Conservation (phyloP, 2,329 filamentous ascomycete genomes). For the Trichoderma atroviride region DNA sequence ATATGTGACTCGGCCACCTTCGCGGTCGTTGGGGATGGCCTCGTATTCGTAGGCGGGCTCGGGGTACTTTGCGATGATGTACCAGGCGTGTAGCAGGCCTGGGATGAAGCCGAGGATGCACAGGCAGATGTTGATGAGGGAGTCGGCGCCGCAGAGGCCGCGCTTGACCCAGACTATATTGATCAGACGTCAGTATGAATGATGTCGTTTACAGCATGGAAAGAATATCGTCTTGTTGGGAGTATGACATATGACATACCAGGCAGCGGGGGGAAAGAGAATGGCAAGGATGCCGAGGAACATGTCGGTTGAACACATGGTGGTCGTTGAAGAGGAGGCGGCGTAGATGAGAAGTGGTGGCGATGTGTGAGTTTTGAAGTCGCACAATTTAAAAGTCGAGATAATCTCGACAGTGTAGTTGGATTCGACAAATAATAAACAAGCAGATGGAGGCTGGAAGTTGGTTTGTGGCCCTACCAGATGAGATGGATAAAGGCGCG, state of each 20-base stretch:
- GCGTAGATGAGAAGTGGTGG: not conserved
- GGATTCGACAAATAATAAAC: not conserved
- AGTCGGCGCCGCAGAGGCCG: conserved; percentile 90
- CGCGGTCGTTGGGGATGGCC: conserved; percentile 49
- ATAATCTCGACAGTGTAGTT: not conserved
- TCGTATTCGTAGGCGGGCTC: conserved; percentile 74
- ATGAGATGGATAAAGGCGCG: conserved; percentile 4
- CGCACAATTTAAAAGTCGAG: not conserved
- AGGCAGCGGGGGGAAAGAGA: conserved; percentile 45
- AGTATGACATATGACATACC: conserved; percentile 44
- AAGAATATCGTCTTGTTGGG: not conserved
- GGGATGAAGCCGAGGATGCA: conserved; percentile 79
- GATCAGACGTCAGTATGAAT: not conserved
- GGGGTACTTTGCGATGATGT: conserved; percentile 91
- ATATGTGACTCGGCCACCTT: conserved; percentile 69
- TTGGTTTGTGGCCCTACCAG: conserved; percentile 4
- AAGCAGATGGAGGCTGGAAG: not conserved
- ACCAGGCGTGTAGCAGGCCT: conserved; percentile 93
- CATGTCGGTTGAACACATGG: conserved; percentile 62
- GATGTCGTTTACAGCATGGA: not conserved
- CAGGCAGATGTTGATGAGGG: conserved; percentile 91
- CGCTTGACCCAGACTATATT: conserved; percentile 94
- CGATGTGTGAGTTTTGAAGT: not conserved
- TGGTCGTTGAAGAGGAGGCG: conserved; percentile 13
- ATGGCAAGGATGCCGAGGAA: conserved; percentile 54